Evolutionary conservation across 2,329 filamentous ascomycete species (phyloP).

Genomic region (Fusarium nisikadoi): DNA sequence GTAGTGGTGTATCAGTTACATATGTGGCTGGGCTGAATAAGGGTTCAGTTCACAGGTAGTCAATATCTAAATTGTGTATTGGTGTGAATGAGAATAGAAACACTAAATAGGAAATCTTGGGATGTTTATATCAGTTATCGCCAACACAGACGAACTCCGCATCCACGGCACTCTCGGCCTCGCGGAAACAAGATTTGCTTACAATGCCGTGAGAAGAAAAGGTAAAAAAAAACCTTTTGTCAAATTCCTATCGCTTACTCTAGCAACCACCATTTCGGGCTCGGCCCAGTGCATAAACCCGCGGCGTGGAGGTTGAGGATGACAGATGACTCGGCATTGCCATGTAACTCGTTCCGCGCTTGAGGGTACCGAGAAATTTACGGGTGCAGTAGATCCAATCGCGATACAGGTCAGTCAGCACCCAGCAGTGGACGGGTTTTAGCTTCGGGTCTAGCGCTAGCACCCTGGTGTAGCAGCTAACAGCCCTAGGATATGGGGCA

Average conservation of each 20-base stretch:
- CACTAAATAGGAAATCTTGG: not conserved
- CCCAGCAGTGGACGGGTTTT: conserved; percentile 13
- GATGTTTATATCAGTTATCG: conserved; percentile 25
- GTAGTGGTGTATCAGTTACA: conserved; percentile 10
- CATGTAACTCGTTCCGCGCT: conserved; percentile 16
- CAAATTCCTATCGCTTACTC: conserved; percentile 31
- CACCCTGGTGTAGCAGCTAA: not conserved
- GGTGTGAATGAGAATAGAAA: not conserved
- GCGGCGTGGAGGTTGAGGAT: conserved; percentile 13
- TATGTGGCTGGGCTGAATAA: not conserved
- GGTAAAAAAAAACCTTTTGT: conserved; percentile 11
- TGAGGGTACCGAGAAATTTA: conserved; percentile 18
- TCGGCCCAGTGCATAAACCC: conserved; percentile 27
- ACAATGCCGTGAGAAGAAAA: conserved; percentile 5
- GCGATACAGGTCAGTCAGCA: not conserved
- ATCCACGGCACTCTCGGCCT: conserved; percentile 20
- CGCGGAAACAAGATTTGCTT: conserved; percentile 16
- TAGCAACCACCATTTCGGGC: conserved; percentile 26
- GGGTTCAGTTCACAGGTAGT: not conserved
- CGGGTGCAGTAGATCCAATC: not conserved
- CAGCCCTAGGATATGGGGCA: conserved; percentile 29
- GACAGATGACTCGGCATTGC: conserved; percentile 31
- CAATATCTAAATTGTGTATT: not conserved
- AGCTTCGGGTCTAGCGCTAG: conserved; percentile 30
- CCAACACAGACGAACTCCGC: not conserved